phyloP scores from a whole-genome alignment of 2,329 filamentous ascomycete species.

The Aspergillus sergii region DNA sequence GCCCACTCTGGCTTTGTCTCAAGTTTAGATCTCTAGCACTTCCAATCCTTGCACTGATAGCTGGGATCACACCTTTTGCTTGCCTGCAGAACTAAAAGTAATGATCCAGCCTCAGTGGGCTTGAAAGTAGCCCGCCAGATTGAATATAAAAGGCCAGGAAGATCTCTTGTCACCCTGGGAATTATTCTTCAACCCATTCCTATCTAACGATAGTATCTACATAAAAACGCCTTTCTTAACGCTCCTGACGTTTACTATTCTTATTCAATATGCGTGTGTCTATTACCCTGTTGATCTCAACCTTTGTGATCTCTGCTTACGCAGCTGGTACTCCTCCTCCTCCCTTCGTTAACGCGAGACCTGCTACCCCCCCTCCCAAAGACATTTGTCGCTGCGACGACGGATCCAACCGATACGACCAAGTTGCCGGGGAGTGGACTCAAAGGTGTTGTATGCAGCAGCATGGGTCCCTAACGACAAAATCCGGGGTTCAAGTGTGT shows the following conservation, averaged over 20 bases:
- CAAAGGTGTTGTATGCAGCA: background rate
- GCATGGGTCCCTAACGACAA: background rate
- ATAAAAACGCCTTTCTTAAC: background rate
- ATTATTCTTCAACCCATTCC: background rate
- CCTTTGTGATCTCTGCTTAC: background rate
- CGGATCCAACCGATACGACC: no score
- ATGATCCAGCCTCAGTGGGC: background rate
- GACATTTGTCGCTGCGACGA: background rate
- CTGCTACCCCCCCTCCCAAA: background rate
- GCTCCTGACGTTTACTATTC: background rate
- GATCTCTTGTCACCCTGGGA: background rate
- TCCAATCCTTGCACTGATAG: no score
- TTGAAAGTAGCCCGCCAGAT: no score
- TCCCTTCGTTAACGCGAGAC: background rate
- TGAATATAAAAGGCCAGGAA: no score
- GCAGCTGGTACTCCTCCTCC: background rate
- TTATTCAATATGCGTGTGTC: background rate
- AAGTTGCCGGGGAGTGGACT: no score
- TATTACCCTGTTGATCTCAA: background rate
- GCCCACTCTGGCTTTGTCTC: background rate
- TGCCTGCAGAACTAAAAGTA: background rate
- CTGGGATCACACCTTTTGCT: background rate
- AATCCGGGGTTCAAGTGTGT: background rate
- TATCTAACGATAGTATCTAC: background rate
- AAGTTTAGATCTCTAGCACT: background rate